A percentile compares a stretch with the other conserved stretches of the same genome.
These are phyloP conservation scores for Spiromastix sp. DNA, from an alignment of 2,329 filamentous ascomycete species.

Conservation along the genomic window DNA sequence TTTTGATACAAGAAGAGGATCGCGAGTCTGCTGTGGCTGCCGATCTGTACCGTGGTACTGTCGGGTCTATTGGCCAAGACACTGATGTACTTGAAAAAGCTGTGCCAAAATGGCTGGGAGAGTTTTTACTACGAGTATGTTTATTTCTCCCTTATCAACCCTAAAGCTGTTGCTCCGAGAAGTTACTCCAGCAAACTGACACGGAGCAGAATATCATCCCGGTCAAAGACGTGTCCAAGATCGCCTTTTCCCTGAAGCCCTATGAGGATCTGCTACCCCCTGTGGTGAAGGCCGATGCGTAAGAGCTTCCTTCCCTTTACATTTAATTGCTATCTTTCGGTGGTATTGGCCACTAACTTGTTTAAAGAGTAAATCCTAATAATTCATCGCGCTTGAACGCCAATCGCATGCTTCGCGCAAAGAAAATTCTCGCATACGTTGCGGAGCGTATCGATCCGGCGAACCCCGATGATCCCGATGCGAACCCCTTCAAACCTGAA, in stretches of 20 bases:
- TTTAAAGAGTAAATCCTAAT: constrained; percentile 8
- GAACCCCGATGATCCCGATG: constrained; percentile 46
- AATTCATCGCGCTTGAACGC: constrained; percentile 87
- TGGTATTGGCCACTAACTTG: too few species aligned
- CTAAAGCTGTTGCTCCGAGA: background rate
- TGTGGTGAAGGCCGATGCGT: constrained; percentile 63
- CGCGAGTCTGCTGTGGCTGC: constrained; percentile 56
- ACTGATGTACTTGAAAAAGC: constrained; percentile 75
- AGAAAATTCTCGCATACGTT: constrained; percentile 87
- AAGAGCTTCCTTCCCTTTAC: constrained; percentile 17
- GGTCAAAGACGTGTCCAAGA: constrained; percentile 84
- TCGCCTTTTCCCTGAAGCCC: constrained; percentile 86
- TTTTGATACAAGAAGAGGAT: constrained; percentile 56
- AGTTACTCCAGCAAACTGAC: background rate
- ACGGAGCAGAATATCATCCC: constrained; percentile 60
- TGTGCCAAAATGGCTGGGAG: constrained; percentile 84
- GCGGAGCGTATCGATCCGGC: constrained; percentile 78
- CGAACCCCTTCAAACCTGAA: constrained; percentile 60
- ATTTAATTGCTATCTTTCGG: background rate
- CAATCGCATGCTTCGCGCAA: constrained; percentile 89
- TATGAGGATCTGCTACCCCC: constrained; percentile 64
- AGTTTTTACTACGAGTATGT: constrained; percentile 62
- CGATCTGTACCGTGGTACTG: constrained; percentile 84
- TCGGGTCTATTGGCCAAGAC: constrained; percentile 65
- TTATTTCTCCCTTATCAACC: background rate